These are phyloP conservation scores for Fagopyrum esculentum DNA, from an alignment of 148 eudicot species.

Conservation along the genomic window DNA sequence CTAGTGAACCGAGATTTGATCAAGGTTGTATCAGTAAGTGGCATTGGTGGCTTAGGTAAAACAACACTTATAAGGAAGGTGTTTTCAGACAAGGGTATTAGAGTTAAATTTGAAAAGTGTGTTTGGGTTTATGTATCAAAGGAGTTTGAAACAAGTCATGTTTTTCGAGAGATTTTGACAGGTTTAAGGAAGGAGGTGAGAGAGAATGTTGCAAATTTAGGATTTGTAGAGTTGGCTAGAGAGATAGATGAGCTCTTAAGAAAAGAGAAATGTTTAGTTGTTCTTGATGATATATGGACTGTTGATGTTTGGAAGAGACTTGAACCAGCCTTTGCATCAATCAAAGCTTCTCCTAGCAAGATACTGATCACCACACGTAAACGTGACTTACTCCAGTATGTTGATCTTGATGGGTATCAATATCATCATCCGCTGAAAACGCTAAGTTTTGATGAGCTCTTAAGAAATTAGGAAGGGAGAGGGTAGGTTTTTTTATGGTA, in stretches of 20 bases:
- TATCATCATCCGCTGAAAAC: background rate
- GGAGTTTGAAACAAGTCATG: background rate
- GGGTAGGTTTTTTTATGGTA: no score
- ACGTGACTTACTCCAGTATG: background rate
- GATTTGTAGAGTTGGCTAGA: background rate
- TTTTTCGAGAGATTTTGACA: background rate
- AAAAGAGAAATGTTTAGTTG: background rate
- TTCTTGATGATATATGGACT: conserved; percentile 13
- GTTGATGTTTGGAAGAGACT: background rate
- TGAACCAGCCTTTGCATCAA: background rate
- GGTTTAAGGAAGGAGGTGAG: background rate
- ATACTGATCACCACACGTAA: conserved; percentile 11
- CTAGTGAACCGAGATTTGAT: background rate
- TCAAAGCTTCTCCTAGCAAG: background rate
- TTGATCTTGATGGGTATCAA: background rate
- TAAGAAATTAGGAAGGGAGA: no score
- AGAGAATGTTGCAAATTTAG: background rate
- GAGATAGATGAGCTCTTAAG: background rate
- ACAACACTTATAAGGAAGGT: conserved; percentile 10
- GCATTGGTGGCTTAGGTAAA: conserved; percentile 13
- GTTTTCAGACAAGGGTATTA: background rate
- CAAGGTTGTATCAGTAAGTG: background rate
- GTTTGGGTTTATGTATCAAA: background rate
- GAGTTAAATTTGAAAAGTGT: background rate
- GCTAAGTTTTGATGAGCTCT: background rate